A percentile compares a stretch with the other conserved stretches of the same genome.
phyloP scores from a whole-genome alignment of 495 filamentous ascomycete species.

The Annulohypoxylon bovei region DNA sequence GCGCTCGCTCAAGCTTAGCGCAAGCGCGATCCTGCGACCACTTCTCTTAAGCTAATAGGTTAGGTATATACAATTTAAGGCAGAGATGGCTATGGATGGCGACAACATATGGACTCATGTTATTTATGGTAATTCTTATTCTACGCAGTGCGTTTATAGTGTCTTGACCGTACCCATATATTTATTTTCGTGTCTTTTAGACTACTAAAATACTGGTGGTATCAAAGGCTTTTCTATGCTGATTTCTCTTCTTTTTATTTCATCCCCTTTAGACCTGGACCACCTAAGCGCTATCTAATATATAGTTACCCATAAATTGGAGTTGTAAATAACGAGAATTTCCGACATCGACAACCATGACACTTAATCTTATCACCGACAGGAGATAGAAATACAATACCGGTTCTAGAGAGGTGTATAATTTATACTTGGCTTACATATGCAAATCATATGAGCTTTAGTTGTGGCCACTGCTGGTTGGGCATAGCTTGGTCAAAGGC shows the following conservation, averaged over 20 bases:
- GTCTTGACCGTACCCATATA: neutral
- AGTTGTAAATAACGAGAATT: neutral
- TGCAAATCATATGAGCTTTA: conserved; percentile 15
- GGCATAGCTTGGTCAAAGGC: conserved; percentile 5
- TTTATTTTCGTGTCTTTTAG: too few relatives aligned
- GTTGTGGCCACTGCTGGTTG: conserved; percentile 31
- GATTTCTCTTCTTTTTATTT: neutral
- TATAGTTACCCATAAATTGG: neutral
- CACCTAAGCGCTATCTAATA: neutral
- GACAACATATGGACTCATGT: conserved; percentile 1
- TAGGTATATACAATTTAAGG: neutral
- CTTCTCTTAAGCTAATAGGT: conserved; percentile 7
- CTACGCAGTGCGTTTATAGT: neutral
- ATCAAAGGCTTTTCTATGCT: neutral
- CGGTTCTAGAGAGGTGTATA: neutral
- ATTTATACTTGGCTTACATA: conserved; percentile 13
- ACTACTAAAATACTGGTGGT: neutral
- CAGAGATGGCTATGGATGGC: conserved; percentile 2
- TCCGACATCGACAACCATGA: neutral
- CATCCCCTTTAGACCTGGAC: neutral
- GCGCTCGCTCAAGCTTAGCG: conserved; percentile 14
- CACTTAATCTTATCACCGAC: neutral
- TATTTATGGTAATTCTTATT: neutral
- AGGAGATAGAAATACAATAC: neutral
- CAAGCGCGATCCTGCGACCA: conserved; percentile 24